phyloP scores from a whole-genome alignment of 2,329 filamentous ascomycete genomes.

The Huntiella abstrusa region DNA sequence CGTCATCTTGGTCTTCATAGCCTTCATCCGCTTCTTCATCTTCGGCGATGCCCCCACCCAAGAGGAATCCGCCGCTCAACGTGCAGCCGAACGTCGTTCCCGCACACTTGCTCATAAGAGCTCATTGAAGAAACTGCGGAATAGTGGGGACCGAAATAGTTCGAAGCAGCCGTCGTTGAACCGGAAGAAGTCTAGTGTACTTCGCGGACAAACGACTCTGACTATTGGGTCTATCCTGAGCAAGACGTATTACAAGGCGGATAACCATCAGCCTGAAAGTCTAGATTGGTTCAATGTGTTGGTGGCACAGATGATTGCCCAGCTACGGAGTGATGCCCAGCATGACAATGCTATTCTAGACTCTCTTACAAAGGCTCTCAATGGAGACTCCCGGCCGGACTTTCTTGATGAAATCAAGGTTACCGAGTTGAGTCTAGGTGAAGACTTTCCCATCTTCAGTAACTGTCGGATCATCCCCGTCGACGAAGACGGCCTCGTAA shows the following conservation, averaged over 20 bases:
- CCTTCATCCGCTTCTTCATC: slow-evolving; percentile 99
- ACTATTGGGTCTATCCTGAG: slow-evolving; percentile 87
- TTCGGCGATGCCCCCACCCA: slow-evolving; percentile 83
- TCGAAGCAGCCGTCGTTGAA: slow-evolving; percentile 23
- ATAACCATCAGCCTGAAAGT: slow-evolving; percentile 89
- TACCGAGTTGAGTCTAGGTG: slow-evolving; percentile 81
- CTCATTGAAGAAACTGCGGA: slow-evolving; percentile 46
- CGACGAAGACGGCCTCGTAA: slow-evolving; percentile 51
- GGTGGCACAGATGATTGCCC: slow-evolving; percentile 88
- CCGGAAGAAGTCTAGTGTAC: slow-evolving; percentile 51
- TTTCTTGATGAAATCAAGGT: slow-evolving; percentile 89
- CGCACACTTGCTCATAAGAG: slow-evolving; percentile 59
- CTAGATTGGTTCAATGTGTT: slow-evolving; percentile 98
- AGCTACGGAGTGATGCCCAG: slow-evolving; percentile 81
- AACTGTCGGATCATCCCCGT: slow-evolving; percentile 93
- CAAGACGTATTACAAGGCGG: slow-evolving; percentile 95
- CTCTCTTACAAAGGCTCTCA: slow-evolving; percentile 68
- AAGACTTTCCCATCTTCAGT: slow-evolving; percentile 97
- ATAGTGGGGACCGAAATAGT: slow-evolving; percentile 15
- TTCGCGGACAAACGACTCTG: slow-evolving; percentile 53
- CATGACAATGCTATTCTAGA: slow-evolving; percentile 78
- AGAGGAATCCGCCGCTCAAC: slow-evolving; percentile 57
- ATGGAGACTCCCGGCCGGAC: slow-evolving; percentile 69
- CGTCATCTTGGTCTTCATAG: slow-evolving; percentile 74
- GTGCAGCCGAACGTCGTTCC: slow-evolving; percentile 55